Conservation (phyloP, 805 yeast genomes). For the Saccharomycopsis amapae region DNA sequence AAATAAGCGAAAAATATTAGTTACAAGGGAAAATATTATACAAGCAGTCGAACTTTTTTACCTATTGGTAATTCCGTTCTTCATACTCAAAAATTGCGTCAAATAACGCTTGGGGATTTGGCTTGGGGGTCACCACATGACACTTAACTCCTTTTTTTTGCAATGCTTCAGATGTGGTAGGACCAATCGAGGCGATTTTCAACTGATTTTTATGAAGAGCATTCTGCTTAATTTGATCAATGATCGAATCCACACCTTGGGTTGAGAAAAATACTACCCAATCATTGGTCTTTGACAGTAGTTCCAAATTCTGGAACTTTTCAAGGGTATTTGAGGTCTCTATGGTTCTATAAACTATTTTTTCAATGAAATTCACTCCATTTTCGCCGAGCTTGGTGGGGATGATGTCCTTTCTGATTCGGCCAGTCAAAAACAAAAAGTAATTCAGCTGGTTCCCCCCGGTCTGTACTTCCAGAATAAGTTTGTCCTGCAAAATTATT, state of each 20-base stretch:
- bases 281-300: conserved; percentile 12
- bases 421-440: conserved; percentile 78
- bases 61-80: conserved; percentile 3
- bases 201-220: conserved; percentile 15
- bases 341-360: conserved; percentile 63
- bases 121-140: conserved; percentile 59
- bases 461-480: background rate
- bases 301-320: conserved; percentile 27
- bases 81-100: conserved; percentile 23
- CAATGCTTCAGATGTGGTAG: conserved; percentile 67
- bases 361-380: conserved; percentile 46
- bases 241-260: conserved; percentile 68
- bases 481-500: conserved; percentile 39
- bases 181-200: conserved; percentile 80
- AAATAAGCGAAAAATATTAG: too few relatives aligned
- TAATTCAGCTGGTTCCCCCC: conserved; percentile 23
- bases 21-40: too few relatives aligned
- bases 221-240: conserved; percentile 34
- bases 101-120: conserved; percentile 57
- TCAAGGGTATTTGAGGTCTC: conserved; percentile 40
- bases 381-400: conserved; percentile 48
- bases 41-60: too few relatives aligned
- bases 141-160: conserved; percentile 46
- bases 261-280: conserved; percentile 92
- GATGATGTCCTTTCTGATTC: conserved; percentile 71